Evolutionary conservation across 768 basidiomycete species (phyloP).

Genomic region (Suillus americanus): DNA sequence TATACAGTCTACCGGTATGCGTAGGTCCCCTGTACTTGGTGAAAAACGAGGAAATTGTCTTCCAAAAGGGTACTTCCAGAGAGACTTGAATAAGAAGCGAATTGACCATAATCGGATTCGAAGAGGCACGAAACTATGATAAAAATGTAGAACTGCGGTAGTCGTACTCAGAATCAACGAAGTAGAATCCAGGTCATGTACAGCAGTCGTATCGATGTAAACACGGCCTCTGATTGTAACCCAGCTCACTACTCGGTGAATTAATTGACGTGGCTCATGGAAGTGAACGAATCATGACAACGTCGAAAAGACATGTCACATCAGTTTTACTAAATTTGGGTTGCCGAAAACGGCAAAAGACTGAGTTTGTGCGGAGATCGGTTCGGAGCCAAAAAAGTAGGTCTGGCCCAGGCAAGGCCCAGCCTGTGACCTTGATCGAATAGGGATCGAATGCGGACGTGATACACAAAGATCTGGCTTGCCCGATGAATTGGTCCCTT

Average conservation of each 20-base stretch:
- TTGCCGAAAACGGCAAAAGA: slow-evolving; percentile 15
- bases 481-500: slow-evolving; percentile 36
- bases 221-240: background rate
- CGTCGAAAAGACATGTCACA: background rate
- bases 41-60: background rate
- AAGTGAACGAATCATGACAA: slow-evolving; percentile 4
- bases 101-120: background rate
- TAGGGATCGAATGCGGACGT: slow-evolving; percentile 33
- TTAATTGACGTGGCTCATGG: slow-evolving; percentile 5
- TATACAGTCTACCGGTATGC: background rate
- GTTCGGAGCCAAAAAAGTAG: slow-evolving; percentile 18
- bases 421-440: slow-evolving; percentile 34
- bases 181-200: background rate
- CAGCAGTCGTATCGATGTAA: background rate
- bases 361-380: slow-evolving; percentile 32
- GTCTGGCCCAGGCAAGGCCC: slow-evolving; percentile 32
- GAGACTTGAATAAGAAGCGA: background rate
- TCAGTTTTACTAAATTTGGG: background rate
- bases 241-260: background rate
- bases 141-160: background rate
- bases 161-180: background rate
- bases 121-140: background rate
- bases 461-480: slow-evolving; percentile 35
- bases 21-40: background rate
- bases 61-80: slow-evolving; percentile 3